A percentile compares a stretch with the other conserved stretches of the same genome.
Evolutionary conservation across 2,329 filamentous ascomycete species (phyloP).

Genomic region (Keithomyces neogunnii): DNA sequence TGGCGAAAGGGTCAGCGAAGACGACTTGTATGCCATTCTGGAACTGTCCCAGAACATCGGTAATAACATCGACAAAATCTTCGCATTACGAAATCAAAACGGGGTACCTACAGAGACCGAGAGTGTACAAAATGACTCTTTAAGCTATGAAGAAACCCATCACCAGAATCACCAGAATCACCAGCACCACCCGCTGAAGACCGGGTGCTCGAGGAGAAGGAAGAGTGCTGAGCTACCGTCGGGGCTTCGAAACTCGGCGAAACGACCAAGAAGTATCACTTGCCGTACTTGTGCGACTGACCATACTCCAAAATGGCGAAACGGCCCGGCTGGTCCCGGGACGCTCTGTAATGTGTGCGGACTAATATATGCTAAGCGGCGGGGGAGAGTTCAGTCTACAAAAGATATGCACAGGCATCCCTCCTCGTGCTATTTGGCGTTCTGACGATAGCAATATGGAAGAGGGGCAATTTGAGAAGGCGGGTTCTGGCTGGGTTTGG

Average conservation of each 20-base stretch:
- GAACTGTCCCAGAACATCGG: slow-evolving; percentile 9
- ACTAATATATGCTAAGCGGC: slow-evolving; percentile 33
- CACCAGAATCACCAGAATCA: neutral
- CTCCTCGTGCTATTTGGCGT: slow-evolving; percentile 3
- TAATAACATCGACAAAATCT: slow-evolving; percentile 7
- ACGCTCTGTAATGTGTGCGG: slow-evolving; percentile 69
- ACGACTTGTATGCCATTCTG: slow-evolving; percentile 8
- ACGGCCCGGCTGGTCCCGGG: slow-evolving; percentile 63
- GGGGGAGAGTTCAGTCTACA: slow-evolving; percentile 4
- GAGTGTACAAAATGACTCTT: neutral
- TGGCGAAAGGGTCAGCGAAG: slow-evolving; percentile 6
- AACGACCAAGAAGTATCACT: slow-evolving; percentile 16
- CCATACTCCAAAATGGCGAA: slow-evolving; percentile 69
- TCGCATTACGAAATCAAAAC: slow-evolving; percentile 8
- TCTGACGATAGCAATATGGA: neutral
- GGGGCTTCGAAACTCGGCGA: neutral
- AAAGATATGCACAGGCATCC: neutral
- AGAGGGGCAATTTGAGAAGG: neutral
- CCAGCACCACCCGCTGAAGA: neutral
- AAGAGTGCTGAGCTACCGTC: neutral
- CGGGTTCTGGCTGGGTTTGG: neutral
- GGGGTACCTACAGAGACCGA: neutral
- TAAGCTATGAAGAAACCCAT: neutral
- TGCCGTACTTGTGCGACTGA: slow-evolving; percentile 51
- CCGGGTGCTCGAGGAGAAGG: neutral